Evolutionary conservation across 2,329 filamentous ascomycete genomes (phyloP), one percentile per base, ranked within the genome.

Genomic region (Chrysoporthe cubensis): DNA sequence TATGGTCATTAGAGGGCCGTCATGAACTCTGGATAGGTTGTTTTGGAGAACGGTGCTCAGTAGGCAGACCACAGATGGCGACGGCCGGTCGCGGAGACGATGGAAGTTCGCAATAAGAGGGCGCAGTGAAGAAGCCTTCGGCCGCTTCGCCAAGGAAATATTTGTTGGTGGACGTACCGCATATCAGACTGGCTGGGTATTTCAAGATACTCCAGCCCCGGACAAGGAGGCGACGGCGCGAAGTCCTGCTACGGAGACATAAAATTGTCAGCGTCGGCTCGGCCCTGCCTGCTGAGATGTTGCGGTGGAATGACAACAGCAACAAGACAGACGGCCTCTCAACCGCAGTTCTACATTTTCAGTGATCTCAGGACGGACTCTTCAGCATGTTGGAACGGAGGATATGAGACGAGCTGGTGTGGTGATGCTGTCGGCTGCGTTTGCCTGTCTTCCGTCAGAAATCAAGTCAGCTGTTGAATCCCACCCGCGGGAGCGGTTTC

Each of bases 161-260:
- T 32, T 1, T 37, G 2, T 8, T 48, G 54, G 13, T 42, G 21
- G 52, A 84, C 85, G 76, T 77, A 87, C 85, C 85, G 84, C 80
- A 87, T 85, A 75, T 87, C 85, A 82, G 80, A 75, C 73, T 82
- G 80, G 63, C 81, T 77, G 65, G 80, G 81, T 73, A 86, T 80
- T 65, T 85, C 83, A 75, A 86, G 80, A 75, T 85, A 87, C 73
- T 85, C 84, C 76, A 87, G 79, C 76, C 82, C 83, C 73, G 78
- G 74, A 75, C 80, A 81, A 67, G 80, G 78, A 77, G 84, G 80
- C 77, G 85, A 83, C 76, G 83, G 80, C 78, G 85, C 82, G 79
- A 85, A 87, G 75, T 86, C 85, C 83, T 87, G 80, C 76, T 81
- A 73, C 71, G 76, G 21, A 70, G 70, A 71, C 62, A 66, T 65